These are phyloP conservation scores for Aphanoascus verrucosus DNA, from an alignment of 2,329 filamentous ascomycete genomes.

Conservation along the genomic window DNA sequence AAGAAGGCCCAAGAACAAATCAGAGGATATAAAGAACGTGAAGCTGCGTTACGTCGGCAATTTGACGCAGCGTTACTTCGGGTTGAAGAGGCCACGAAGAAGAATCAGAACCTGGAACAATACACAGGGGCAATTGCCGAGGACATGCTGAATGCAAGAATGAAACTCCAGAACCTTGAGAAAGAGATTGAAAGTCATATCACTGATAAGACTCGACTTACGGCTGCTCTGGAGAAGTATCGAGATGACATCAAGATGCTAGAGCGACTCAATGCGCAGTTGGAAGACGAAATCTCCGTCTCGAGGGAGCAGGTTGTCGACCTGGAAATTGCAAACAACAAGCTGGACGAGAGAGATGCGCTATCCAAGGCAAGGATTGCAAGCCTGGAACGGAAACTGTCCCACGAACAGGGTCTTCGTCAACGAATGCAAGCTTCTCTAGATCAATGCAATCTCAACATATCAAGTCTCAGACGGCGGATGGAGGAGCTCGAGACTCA, in stretches of 20 bases:
- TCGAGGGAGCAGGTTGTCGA: constrained; percentile 25
- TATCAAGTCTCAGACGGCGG: constrained; percentile 27
- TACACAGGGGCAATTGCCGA: constrained; percentile 34
- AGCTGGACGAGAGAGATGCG: constrained; percentile 30
- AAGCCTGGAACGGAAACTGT: constrained; percentile 28
- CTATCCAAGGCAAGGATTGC: constrained; percentile 25
- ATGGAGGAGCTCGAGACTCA: constrained; percentile 29
- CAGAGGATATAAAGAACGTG: constrained; percentile 28
- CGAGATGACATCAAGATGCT: constrained; percentile 34
- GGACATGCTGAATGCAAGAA: constrained; percentile 37
- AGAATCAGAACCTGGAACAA: constrained; percentile 31
- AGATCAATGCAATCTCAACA: constrained; percentile 29
- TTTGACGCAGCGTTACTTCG: constrained; percentile 35
- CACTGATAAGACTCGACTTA: constrained; percentile 34
- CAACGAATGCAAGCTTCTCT: constrained; percentile 28
- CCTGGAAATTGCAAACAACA: constrained; percentile 27
- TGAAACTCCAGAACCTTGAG: constrained; percentile 35
- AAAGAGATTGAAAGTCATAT: constrained; percentile 32
- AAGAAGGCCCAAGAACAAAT: constrained; percentile 26
- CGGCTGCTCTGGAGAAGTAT: constrained; percentile 35
- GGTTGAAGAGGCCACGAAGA: constrained; percentile 29
- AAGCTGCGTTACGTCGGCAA: constrained; percentile 34
- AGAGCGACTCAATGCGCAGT: constrained; percentile 32
- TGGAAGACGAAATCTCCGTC: constrained; percentile 31
- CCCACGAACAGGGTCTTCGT: constrained; percentile 25